phyloP scores from a whole-genome alignment of 2,329 filamentous ascomycete genomes.

The Trichoderma asperellum region DNA sequence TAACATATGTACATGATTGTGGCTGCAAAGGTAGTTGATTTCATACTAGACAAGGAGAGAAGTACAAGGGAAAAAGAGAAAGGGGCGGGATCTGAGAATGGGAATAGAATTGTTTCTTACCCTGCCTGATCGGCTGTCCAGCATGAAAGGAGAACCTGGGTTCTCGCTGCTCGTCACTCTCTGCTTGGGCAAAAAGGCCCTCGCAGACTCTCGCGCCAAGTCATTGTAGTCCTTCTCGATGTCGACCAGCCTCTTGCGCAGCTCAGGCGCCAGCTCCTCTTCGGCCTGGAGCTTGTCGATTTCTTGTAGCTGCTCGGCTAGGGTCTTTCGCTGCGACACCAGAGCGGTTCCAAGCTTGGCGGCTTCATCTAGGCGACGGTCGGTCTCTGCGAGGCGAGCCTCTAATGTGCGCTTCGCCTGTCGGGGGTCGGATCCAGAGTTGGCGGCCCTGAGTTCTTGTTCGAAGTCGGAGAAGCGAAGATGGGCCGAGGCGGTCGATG shows the following conservation, averaged over 20 bases:
- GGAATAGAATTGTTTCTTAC: conserved; percentile 47
- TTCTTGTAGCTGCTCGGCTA: conserved; percentile 80
- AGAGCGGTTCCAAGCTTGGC: conserved; percentile 86
- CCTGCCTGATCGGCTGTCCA: conserved; percentile 56
- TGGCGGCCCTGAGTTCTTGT: conserved; percentile 75
- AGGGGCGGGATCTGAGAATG: neutral
- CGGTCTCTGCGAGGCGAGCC: conserved; percentile 89
- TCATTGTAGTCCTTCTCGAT: conserved; percentile 96
- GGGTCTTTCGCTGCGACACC: conserved; percentile 81
- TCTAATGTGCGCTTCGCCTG: conserved; percentile 89
- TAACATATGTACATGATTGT: neutral
- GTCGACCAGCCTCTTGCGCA: conserved; percentile 80
- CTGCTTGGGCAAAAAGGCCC: conserved; percentile 85
- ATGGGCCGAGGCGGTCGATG: conserved; percentile 47
- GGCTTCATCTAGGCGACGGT: conserved; percentile 87
- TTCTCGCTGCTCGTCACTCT: conserved; percentile 73
- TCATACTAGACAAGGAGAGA: neutral
- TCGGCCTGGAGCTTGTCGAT: conserved; percentile 78
- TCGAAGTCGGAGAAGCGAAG: conserved; percentile 86
- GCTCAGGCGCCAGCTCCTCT: conserved; percentile 77
- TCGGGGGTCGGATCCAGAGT: conserved; percentile 75
- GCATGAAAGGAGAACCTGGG: conserved; percentile 55
- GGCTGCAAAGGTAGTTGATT: neutral
- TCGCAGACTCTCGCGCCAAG: conserved; percentile 84
- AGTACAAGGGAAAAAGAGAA: neutral